Base-by-base conservation (phyloP, 208 protist species). In the Crithidia fasciculata region DNA sequence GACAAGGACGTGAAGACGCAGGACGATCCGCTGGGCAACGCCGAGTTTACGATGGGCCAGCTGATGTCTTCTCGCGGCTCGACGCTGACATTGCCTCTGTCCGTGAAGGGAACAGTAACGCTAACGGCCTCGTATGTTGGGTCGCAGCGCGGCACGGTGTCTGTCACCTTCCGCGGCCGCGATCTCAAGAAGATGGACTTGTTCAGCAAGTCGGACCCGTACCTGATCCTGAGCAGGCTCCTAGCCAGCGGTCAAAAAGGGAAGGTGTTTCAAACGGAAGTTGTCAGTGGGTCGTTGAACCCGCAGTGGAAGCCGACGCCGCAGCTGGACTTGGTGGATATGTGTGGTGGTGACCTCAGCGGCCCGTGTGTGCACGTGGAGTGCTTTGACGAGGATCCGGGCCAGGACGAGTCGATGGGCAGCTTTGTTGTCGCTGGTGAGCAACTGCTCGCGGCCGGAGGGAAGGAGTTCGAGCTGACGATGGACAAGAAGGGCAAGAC, bases 101-200 rank as follows among this genome's bases (percentile, higher is more conserved):
- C 5, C 8, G 45, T 5, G 15, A 78, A 80, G 47, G 57, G 76
- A 49, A 82, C 72, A 2, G 54, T 82, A 54, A 81, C 78, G 10
- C 10, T 84, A 16, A 80, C 71, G 8, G 72, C 62, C 0, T 67
- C 65, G 2, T 28, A 47, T 12, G 8, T 72, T 5, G 74, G 70
- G 41, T 52, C 56, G 7, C 28, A 44, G 57, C 41, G 61, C 40
- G 76, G 72, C 69, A 77, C 69, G 18, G 64, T 76, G 16, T 15
- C 59, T 1, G 39, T 80, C 12, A 58, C 2, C 9, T 67, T 87
- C 44, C 28, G 65, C 36, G 83, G 75, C 10, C 59, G 71, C 3
- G 52, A 78, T 28, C 72, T 84, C 12, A 82, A 81, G 73, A 82
- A 82, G 60, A 87, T 84, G 79, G 55, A 82, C 47, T 13, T 82